Conservation (phyloP, 83 land plant species). For the Thuja plicata region DNA sequence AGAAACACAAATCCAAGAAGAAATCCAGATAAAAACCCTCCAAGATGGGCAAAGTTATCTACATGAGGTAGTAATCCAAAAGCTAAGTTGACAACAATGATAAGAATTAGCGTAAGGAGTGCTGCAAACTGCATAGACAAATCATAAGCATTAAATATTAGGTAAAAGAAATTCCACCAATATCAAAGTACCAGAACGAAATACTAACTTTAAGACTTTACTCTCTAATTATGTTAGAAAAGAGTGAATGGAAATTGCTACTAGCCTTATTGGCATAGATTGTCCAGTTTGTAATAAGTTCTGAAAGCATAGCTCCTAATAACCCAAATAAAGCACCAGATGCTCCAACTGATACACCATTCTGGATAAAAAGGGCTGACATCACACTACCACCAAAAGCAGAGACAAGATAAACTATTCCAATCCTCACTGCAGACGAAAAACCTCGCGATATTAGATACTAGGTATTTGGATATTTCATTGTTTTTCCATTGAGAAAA, state of each 20-base stretch:
- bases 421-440: constrained; percentile 43
- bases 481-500: not conserved
- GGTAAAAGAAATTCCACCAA: not conserved
- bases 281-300: constrained; percentile 84
- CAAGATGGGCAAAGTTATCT: constrained; percentile 90
- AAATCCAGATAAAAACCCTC: constrained; percentile 86
- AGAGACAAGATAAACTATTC: constrained; percentile 60
- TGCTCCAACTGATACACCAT: constrained; percentile 81
- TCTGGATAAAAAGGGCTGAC: constrained; percentile 66
- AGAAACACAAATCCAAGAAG: constrained; percentile 84
- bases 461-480: not conserved
- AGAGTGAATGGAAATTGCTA: not conserved
- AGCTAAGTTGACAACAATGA: constrained; percentile 65
- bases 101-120: constrained; percentile 52
- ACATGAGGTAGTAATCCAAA: constrained; percentile 79
- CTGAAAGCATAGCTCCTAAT: constrained; percentile 78
- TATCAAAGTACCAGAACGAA: not conserved
- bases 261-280: constrained; percentile 67
- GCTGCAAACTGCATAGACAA: constrained; percentile 51
- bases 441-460: not conserved
- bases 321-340: constrained; percentile 88
- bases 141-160: not conserved
- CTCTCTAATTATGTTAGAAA: not conserved
- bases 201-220: not conserved
- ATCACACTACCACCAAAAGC: constrained; percentile 82